Base-by-base conservation (phyloP, 768 basidiomycete genomes). In the Phallus indusiatus region DNA sequence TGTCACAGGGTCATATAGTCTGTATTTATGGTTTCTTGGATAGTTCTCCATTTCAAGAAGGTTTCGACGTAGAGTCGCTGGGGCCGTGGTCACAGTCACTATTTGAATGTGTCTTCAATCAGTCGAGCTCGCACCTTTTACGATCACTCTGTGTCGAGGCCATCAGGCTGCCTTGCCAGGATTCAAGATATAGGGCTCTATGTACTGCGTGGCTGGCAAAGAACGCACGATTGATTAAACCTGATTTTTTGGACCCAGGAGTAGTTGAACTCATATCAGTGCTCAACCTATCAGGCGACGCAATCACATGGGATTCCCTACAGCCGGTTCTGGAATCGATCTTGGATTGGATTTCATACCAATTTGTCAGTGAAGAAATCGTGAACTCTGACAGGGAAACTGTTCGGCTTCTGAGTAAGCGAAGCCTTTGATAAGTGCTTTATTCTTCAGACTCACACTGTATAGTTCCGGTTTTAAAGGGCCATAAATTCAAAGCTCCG, bases 281-380 rank as follows among this genome's bases (percentile, higher is more conserved):
- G n/a, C 48, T 59, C n/a, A 46, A 61, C 16, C 57, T 28, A 10
- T 21, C 37, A 17, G 20, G 53, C n/a, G 50, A 12, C n/a, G 11
- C 16, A 17, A n/a, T 6, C 10, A 11, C 58, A 20, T 18, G 14
- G 36, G 47, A 55, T 22, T 34, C 70, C n/a, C 55, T 72, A 12
- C 65, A 67, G 1, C 65, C 49, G 22, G 60, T 83, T 9, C 66
- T 77, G 7, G 77, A 84, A 52, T 71, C 73, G 51, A 76, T 74
- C 1, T 65, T 85, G 64, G 77, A 81, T 55, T 81, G 81, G 78
- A 75, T 78, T 14, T 78, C 83, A 4, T 72, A 77, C 47, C 66
- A 68, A 21, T 71, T 83, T 58, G 74, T 78, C 0, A 68, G 62
- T 11, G 72, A 74, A 1, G 67, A 67, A 17, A 60, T 54, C 1